A percentile compares a stretch with the other conserved stretches of the same genome.
Evolutionary conservation across 2,329 filamentous ascomycete genomes (phyloP).

Genomic region (Nigrograna mackinnonii): DNA sequence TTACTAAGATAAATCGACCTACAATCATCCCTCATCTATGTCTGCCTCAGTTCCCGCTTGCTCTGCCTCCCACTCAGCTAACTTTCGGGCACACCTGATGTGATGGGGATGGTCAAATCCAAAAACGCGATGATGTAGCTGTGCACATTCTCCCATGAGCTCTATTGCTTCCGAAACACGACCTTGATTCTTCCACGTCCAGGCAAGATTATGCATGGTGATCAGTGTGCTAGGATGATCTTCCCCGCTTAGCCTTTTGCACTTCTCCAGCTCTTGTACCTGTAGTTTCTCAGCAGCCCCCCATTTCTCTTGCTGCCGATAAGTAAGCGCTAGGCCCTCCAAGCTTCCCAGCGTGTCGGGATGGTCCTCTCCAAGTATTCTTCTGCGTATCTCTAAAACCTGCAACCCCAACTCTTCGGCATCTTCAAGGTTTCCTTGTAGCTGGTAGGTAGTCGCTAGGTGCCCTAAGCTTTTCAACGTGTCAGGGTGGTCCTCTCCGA

Average conservation of each 20-base stretch:
- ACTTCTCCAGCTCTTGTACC: background rate
- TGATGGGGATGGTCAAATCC: too few relatives aligned
- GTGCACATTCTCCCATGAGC: too few relatives aligned
- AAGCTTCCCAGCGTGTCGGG: background rate
- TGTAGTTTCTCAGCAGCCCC: background rate
- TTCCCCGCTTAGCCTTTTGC: background rate
- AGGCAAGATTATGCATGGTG: background rate
- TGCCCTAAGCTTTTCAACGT: background rate
- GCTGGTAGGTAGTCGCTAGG: background rate
- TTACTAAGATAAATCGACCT: too few relatives aligned
- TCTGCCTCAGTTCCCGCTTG: too few relatives aligned
- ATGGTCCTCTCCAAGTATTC: constrained; percentile 1
- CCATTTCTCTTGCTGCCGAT: background rate
- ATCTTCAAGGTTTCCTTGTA: background rate
- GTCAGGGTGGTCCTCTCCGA: constrained; percentile 1
- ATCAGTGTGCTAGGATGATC: background rate
- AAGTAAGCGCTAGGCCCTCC: background rate
- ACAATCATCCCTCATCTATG: too few relatives aligned
- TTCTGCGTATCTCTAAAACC: background rate
- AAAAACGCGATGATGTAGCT: too few relatives aligned
- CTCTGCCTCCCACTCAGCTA: too few relatives aligned
- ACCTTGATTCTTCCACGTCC: too few relatives aligned
- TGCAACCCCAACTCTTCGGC: background rate
- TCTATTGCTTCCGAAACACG: background rate
- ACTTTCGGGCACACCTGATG: too few relatives aligned